Base-by-base conservation (phyloP, 176 grass and related monocot species). In the Melocanna baccifera region DNA sequence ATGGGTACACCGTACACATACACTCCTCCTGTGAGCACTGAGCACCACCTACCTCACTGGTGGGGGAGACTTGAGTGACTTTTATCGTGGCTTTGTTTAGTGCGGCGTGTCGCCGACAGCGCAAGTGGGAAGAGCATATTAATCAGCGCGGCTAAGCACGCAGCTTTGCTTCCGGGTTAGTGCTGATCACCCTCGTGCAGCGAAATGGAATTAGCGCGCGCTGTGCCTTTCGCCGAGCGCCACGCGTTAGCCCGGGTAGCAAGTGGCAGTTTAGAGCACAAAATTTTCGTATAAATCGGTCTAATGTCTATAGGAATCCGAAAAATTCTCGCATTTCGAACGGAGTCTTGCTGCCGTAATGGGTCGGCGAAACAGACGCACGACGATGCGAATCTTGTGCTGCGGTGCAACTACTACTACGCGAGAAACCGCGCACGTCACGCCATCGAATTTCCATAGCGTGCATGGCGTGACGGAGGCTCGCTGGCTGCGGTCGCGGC, bases 31-130 rank as follows among this genome's bases (percentile, higher is more conserved):
- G 62, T 28, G 20, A 69, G 48, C 22, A 28, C 20, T 28, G 20
- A 69, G 48, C 22, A 28, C 20, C 78, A 72, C 70, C 88, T 20
- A 83, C 82, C 75, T 43, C 83, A 72, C 46, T 72, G 14, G 80
- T 34, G 67, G 39, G 23, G 8, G 55, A 9, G 19, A 51, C n/a
- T n/a, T n/a, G n/a, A n/a, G 77, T 14, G 51, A 56, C 16, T 23
- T 48, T 41, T 16, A 28, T 12, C 10, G 23, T 34, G 83, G 78
- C 22, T 77, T 89, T 85, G 69, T 80, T 85, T 85, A 81, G 39
- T 41, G 50, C 12, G 39, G 69, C 62, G 52, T 81, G 69, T 73
- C 57, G 2, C 39, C n/a, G 5, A 26, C 45, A 70, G 58, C 14
- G 45, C 30, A 25, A 15, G 56, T 6, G 32, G 22, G 22, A 51